These are phyloP conservation scores for Pisolithus albus DNA, from an alignment of 768 basidiomycete species.

Conservation along the genomic window DNA sequence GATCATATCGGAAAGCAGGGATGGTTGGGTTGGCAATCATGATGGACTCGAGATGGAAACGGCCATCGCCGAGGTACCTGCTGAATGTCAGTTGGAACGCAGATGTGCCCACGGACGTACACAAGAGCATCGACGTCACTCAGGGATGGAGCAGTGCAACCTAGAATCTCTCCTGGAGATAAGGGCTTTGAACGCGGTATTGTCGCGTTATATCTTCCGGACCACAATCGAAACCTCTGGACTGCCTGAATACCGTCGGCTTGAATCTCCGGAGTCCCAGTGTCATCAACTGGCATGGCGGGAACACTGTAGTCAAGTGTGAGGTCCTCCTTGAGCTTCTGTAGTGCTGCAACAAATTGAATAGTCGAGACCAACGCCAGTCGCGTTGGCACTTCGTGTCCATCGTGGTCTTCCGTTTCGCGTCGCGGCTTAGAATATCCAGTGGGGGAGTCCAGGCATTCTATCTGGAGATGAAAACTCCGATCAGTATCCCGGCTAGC, in stretches of 20 bases:
- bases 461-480: conserved; percentile 52
- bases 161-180: conserved; percentile 93
- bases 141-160: conserved; percentile 89
- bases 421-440: conserved; percentile 2
- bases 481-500: conserved; percentile 38
- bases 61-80: conserved; percentile 95
- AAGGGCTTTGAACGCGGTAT: conserved; percentile 89
- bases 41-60: conserved; percentile 96
- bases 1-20: conserved; percentile 96
- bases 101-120: conserved; percentile 38
- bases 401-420: conserved; percentile 12
- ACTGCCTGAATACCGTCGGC: neutral
- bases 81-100: conserved; percentile 1
- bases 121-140: conserved; percentile 82
- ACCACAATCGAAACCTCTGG: conserved; percentile 32
- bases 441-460: conserved; percentile 27
- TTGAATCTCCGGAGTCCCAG: neutral
- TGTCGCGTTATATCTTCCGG: conserved; percentile 61
- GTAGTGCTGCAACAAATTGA: conserved; percentile 92
- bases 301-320: conserved; percentile 30
- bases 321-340: conserved; percentile 78
- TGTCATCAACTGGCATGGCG: conserved; percentile 3
- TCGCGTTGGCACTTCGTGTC: conserved; percentile 42
- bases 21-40: conserved; percentile 98
- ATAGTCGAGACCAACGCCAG: conserved; percentile 95